A percentile compares a stretch with the other conserved stretches of the same genome.
Evolutionary conservation across 768 basidiomycete genomes (phyloP).

Genomic region (Cyclocybe cylindracea): DNA sequence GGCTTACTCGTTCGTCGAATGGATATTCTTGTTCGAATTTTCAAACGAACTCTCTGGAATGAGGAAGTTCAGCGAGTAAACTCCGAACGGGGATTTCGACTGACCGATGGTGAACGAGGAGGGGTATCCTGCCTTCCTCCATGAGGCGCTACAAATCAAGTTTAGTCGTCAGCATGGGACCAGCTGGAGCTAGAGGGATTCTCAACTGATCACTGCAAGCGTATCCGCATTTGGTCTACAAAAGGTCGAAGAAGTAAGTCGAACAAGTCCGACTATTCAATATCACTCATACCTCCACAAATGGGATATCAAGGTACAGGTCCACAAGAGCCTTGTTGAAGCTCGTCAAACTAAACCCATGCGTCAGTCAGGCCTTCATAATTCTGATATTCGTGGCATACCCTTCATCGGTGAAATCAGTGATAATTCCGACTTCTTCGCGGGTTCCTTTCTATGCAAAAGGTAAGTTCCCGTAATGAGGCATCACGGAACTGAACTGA

Average conservation of each 20-base stretch:
- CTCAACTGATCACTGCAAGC: conserved; percentile 91
- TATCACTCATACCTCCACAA: conserved; percentile 48
- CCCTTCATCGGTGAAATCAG: conserved; percentile 75
- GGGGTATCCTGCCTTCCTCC: conserved; percentile 85
- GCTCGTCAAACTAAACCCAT: conserved; percentile 61
- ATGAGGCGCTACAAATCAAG: conserved; percentile 58
- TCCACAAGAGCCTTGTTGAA: conserved; percentile 81
- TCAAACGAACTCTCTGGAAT: conserved; percentile 65
- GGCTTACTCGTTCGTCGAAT: conserved; percentile 76
- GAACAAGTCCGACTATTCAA: conserved; percentile 3
- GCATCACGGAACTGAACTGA: conserved; percentile 17
- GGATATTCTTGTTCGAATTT: conserved; percentile 84
- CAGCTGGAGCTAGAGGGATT: conserved; percentile 25
- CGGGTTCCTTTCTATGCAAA: conserved; percentile 54
- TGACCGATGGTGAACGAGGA: conserved; percentile 82
- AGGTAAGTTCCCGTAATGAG: conserved; percentile 13
- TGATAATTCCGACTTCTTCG: conserved; percentile 84
- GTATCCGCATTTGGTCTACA: conserved; percentile 86
- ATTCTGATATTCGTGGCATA: conserved; percentile 28
- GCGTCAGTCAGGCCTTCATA: conserved; percentile 4
- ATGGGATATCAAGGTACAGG: conserved; percentile 82
- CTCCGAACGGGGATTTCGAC: conserved; percentile 22
- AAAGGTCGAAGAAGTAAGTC: conserved; percentile 12
- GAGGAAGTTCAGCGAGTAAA: conserved; percentile 13
- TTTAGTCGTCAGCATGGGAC: conserved; percentile 26